These are phyloP conservation scores for Phytophthora pini DNA, from an alignment of 352 stramenopile genomes.

Conservation along the genomic window DNA sequence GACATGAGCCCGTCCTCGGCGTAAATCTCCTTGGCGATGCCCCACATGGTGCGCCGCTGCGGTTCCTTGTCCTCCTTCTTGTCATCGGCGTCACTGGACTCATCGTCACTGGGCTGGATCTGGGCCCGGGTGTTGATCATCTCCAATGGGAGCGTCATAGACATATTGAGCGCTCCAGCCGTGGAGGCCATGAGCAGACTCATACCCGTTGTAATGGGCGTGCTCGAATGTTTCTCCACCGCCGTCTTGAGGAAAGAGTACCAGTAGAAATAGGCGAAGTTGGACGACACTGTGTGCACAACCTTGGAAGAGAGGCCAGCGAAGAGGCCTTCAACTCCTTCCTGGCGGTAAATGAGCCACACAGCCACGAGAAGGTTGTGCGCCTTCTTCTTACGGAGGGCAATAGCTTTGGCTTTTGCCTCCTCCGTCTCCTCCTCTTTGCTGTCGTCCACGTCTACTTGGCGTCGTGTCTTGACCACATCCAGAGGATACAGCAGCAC, in stretches of 20 bases:
- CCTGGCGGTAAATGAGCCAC: constrained; percentile 72
- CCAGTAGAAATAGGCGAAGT: constrained; percentile 90
- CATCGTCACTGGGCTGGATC: constrained; percentile 59
- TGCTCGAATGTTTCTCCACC: constrained; percentile 55
- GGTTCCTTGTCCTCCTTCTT: constrained; percentile 34
- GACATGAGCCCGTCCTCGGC: constrained; percentile 69
- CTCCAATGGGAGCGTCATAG: constrained; percentile 86
- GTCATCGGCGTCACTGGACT: constrained; percentile 43
- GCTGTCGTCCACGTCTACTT: constrained; percentile 55
- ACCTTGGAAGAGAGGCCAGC: constrained; percentile 78
- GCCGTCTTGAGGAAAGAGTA: constrained; percentile 82
- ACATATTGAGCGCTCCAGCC: constrained; percentile 88
- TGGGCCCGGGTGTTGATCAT: constrained; percentile 90
- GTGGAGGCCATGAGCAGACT: constrained; percentile 82
- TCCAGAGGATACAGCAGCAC: constrained; percentile 81
- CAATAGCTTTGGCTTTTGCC: constrained; percentile 31
- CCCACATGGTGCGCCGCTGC: constrained; percentile 52
- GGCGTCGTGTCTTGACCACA: constrained; percentile 78
- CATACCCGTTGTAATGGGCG: constrained; percentile 61
- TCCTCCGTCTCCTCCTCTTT: constrained; percentile 29
- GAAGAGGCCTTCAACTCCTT: constrained; percentile 72
- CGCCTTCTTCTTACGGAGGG: constrained; percentile 45
- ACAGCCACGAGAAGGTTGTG: constrained; percentile 61
- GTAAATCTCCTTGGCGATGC: constrained; percentile 68
- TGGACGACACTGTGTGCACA: constrained; percentile 76